These are phyloP conservation scores for Penicillium olsonii DNA, from an alignment of 2,329 filamentous ascomycete species.

Conservation along the genomic window DNA sequence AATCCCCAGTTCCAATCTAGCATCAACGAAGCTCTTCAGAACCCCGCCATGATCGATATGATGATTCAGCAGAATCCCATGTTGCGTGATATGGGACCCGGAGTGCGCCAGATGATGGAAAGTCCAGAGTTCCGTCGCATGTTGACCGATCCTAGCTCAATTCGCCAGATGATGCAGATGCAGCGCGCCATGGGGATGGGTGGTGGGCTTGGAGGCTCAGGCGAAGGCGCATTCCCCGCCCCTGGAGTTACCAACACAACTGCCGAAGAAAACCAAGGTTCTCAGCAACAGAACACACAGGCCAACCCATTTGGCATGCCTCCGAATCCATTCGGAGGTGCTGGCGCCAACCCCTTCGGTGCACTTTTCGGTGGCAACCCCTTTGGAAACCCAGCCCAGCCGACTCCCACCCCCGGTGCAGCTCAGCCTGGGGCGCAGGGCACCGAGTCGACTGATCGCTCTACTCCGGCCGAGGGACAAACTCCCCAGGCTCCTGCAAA, in stretches of 20 bases:
- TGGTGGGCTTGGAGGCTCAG: constrained; percentile 54
- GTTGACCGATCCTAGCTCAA: constrained; percentile 86
- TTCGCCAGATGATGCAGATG: constrained; percentile 81
- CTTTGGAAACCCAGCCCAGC: constrained; percentile 26
- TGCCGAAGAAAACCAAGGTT: constrained; percentile 50
- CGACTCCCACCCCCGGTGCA: constrained; percentile 35
- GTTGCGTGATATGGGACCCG: constrained; percentile 68
- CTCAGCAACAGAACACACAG: constrained; percentile 37
- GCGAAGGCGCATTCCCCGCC: constrained; percentile 71
- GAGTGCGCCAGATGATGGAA: constrained; percentile 80
- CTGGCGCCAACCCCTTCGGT: constrained; percentile 55
- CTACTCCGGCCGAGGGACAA: constrained; percentile 34
- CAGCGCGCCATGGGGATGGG: constrained; percentile 61
- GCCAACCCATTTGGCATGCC: constrained; percentile 22
- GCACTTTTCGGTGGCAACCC: constrained; percentile 54
- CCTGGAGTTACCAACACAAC: constrained; percentile 90
- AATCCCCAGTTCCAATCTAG: constrained; percentile 84
- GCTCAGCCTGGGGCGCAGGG: constrained; percentile 32
- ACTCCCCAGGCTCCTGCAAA: constrained; percentile 54
- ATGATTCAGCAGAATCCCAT: constrained; percentile 91
- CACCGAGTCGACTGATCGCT: constrained; percentile 30
- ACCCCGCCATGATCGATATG: constrained; percentile 91
- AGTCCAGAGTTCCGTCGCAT: constrained; percentile 87
- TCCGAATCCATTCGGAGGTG: constrained; percentile 14
- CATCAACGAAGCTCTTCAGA: constrained; percentile 93